Evolutionary conservation across 2,329 filamentous ascomycete species (phyloP).

Genomic region (Setomelanomma holmii): DNA sequence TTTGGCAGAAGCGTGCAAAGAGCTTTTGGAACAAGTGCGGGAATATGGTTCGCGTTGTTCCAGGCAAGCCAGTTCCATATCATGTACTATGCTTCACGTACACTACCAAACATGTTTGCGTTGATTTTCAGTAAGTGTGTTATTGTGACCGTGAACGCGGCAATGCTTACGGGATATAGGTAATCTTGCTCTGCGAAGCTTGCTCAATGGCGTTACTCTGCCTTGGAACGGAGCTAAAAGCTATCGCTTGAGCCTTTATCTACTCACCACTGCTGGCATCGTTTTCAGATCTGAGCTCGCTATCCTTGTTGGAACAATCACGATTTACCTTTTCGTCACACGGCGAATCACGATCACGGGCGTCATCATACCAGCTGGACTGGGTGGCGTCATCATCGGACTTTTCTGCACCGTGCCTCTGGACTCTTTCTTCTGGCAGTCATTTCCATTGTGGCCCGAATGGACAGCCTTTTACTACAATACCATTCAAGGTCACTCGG

Average conservation of each 20-base stretch:
- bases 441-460: slow-evolving; percentile 82
- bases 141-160: slow-evolving; percentile 12
- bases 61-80: slow-evolving; percentile 89
- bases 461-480: slow-evolving; percentile 91
- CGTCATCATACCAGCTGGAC: slow-evolving; percentile 71
- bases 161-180: slow-evolving; percentile 53
- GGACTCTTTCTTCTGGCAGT: slow-evolving; percentile 95
- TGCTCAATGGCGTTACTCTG: slow-evolving; percentile 57
- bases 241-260: slow-evolving; percentile 70
- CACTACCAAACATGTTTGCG: slow-evolving; percentile 95
- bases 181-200: slow-evolving; percentile 66
- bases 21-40: slow-evolving; percentile 72
- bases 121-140: slow-evolving; percentile 84
- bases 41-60: slow-evolving; percentile 80
- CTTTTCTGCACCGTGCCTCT: slow-evolving; percentile 74
- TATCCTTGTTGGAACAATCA: slow-evolving; percentile 74
- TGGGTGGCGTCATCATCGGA: slow-evolving; percentile 69
- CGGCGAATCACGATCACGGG: slow-evolving; percentile 61
- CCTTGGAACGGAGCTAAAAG: slow-evolving; percentile 53
- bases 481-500: slow-evolving; percentile 80
- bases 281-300: slow-evolving; percentile 92
- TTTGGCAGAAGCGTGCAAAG: slow-evolving; percentile 70
- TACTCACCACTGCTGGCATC: slow-evolving; percentile 80
- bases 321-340: slow-evolving; percentile 67
- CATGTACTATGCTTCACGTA: slow-evolving; percentile 89